Evolutionary conservation across 805 yeast genomes (phyloP).

Genomic region (Kluyveromyces nonfermentans): DNA sequence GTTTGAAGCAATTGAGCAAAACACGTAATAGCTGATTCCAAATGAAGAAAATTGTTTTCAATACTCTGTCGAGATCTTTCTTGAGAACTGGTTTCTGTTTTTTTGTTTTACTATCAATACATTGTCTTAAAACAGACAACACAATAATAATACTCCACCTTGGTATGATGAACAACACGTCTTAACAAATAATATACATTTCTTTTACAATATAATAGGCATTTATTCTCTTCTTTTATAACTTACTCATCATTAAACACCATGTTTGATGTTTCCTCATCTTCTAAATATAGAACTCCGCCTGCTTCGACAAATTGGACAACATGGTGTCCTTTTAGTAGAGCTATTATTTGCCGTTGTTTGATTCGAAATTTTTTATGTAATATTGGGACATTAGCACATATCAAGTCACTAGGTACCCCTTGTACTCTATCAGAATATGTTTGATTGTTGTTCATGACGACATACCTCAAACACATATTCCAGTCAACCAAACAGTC

Average conservation of each 20-base stretch:
- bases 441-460: constrained; percentile 12
- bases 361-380: constrained; percentile 13
- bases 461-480: constrained; percentile 19
- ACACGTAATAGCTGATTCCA: too few relatives aligned
- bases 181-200: too few relatives aligned
- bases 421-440: constrained; percentile 15
- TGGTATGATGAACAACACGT: too few relatives aligned
- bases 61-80: too few relatives aligned
- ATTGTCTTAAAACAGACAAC: too few relatives aligned
- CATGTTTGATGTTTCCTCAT: constrained; percentile 3
- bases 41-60: too few relatives aligned
- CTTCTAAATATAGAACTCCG: constrained; percentile 22
- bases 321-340: constrained; percentile 15
- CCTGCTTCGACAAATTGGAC: constrained; percentile 11
- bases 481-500: constrained; percentile 21
- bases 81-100: too few relatives aligned
- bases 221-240: too few relatives aligned
- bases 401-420: constrained; percentile 18
- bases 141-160: too few relatives aligned
- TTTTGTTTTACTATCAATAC: too few relatives aligned
- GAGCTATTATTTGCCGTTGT: constrained; percentile 12
- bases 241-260: neutral
- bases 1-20: too few relatives aligned
- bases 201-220: too few relatives aligned
- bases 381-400: constrained; percentile 9